Conservation (phyloP, 2,329 filamentous ascomycete species). For the Phaeosphaeriaceae sp. region DNA sequence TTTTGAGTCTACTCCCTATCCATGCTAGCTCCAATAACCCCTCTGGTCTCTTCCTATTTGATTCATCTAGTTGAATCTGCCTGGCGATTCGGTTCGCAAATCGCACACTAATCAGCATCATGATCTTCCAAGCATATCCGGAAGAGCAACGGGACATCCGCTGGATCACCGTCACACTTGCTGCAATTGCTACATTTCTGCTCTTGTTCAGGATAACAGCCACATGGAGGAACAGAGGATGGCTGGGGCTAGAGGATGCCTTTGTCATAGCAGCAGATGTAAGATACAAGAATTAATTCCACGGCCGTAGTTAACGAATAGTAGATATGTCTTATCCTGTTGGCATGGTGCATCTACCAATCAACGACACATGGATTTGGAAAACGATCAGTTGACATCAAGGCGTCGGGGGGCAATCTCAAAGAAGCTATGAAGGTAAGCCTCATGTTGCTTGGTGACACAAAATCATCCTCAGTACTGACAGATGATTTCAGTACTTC, state of each 20-base stretch:
- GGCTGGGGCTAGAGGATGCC: constrained; percentile 32
- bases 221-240: constrained; percentile 30
- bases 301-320: constrained; percentile 1
- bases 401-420: constrained; percentile 21
- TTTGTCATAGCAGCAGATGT: constrained; percentile 31
- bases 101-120: background rate
- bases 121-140: constrained; percentile 28
- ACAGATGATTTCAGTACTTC: constrained; percentile 20
- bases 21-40: no score
- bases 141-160: constrained; percentile 29
- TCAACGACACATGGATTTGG: constrained; percentile 33
- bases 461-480: background rate
- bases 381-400: constrained; percentile 20
- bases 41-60: no score
- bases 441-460: background rate
- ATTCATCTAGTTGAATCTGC: background rate
- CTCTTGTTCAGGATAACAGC: constrained; percentile 20
- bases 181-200: constrained; percentile 21
- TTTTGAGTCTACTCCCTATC: no score
- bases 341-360: constrained; percentile 17
- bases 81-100: background rate
- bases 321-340: constrained; percentile 18
- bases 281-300: background rate
- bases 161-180: constrained; percentile 28
- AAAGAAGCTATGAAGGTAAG: constrained; percentile 24